Base-by-base conservation (phyloP, 257 asterid species). In the Solanum bulbocastanum region DNA sequence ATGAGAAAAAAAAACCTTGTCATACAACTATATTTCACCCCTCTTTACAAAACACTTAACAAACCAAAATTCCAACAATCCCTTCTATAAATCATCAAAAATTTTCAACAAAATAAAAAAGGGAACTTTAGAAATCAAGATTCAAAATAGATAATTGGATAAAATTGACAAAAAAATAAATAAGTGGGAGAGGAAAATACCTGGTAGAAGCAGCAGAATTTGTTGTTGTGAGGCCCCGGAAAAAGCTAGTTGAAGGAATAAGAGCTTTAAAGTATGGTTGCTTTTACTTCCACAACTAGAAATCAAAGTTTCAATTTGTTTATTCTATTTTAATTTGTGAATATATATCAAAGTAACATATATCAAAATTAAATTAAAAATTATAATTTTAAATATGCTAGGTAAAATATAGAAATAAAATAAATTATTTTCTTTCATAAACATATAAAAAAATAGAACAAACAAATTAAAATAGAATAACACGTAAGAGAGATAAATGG, bases 201-300 rank as follows among this genome's bases (percentile, higher is more conserved):
- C 86, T 49, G 69, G 69, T 82, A 62, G 13, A 30, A 82, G 86
- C 42, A 82, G 44, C 44, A 49, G 71, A 49, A 44, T 82, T 46
- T 46, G 39, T 81, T 81, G 85, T 27, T 4, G 40, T 46, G 85
- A 81, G 69, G 68, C 39, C 42, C 85, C 27, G 5, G 27, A 44
- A 79, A 44, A 2, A 82, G 44, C 36, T 30, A 16, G 42, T 82
- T 25, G 33, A 44, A 42, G 60, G 60, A 23, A 30, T 78, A 40
- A 42, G 23, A 79, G 84, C 16, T 79, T 79, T 79, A 42, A 44
- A 44, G 44, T 79, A 79, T 27, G 65, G 84, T 79, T 82, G 86
- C 22, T 30, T 82, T 82, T 82, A 27, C 69, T 82, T 82, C 44
- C 10, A 49, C 69, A 82, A 32, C 12, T 82, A 10, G 23, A 79